phyloP scores from a whole-genome alignment of 2,329 filamentous ascomycete genomes.

The Aspergillus fischeri region DNA sequence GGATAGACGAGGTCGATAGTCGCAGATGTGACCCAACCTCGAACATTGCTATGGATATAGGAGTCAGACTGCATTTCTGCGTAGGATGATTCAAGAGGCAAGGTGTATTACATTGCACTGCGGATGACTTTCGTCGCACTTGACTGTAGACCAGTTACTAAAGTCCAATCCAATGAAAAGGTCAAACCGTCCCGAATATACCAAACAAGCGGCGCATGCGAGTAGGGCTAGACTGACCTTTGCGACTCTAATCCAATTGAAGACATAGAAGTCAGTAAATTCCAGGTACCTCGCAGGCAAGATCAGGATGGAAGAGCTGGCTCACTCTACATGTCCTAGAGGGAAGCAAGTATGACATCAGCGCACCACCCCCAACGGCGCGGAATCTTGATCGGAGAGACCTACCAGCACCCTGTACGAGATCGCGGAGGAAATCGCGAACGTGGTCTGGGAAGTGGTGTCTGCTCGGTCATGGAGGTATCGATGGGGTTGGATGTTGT shows the following conservation, averaged over 20 bases:
- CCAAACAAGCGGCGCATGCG: background rate
- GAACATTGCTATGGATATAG: slow-evolving; percentile 46
- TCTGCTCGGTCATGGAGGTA: slow-evolving; percentile 24
- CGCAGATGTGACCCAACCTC: slow-evolving; percentile 53
- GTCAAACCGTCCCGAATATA: background rate
- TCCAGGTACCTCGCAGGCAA: background rate
- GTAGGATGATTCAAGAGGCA: background rate
- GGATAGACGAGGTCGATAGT: slow-evolving; percentile 55
- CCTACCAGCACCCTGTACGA: slow-evolving; percentile 51
- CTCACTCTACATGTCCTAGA: slow-evolving; percentile 43
- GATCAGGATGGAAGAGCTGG: slow-evolving; percentile 7
- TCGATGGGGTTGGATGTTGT: slow-evolving; percentile 16
- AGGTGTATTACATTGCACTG: slow-evolving; percentile 47
- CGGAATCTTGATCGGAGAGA: slow-evolving; percentile 7
- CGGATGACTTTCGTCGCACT: slow-evolving; percentile 55
- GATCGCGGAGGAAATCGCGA: slow-evolving; percentile 51
- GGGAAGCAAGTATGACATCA: slow-evolving; percentile 12
- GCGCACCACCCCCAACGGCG: slow-evolving; percentile 1
- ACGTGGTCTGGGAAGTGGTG: slow-evolving; percentile 34
- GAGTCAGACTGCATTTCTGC: slow-evolving; percentile 6
- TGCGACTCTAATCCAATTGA: slow-evolving; percentile 32
- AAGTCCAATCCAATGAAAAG: background rate
- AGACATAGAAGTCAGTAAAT: slow-evolving; percentile 10
- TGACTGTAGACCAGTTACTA: slow-evolving; percentile 35
- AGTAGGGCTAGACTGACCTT: slow-evolving; percentile 27